Evolutionary conservation across 1,284 basidiomycete species (phyloP).

Genomic region (Rhodotorula sp.): DNA sequence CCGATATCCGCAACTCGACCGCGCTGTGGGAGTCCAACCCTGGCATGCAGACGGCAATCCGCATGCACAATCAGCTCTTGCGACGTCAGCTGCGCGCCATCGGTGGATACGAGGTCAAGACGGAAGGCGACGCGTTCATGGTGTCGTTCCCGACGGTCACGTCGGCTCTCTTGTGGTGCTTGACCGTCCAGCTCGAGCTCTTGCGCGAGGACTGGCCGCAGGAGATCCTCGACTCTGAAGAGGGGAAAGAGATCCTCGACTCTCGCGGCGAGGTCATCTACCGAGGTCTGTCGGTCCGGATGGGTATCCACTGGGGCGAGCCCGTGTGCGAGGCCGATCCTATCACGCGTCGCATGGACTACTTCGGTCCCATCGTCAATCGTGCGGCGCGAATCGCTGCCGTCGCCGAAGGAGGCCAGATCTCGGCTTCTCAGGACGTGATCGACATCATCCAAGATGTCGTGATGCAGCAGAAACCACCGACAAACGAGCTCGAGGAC

Average conservation of each 20-base stretch:
- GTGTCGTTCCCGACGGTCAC: conserved; percentile 90
- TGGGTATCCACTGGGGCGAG: conserved; percentile 93
- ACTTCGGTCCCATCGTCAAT: conserved; percentile 92
- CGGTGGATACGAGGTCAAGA: conserved; percentile 98
- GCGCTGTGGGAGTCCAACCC: conserved; percentile 95
- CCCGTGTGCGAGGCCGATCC: conserved; percentile 93
- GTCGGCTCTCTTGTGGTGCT: conserved; percentile 85
- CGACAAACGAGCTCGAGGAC: conserved; percentile 29
- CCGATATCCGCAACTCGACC: conserved; percentile 97
- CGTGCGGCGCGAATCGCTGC: conserved; percentile 82
- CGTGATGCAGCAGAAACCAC: conserved; percentile 46
- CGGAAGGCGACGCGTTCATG: conserved; percentile 99
- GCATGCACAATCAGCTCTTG: conserved; percentile 83
- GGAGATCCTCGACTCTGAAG: conserved; percentile 89
- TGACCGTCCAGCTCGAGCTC: conserved; percentile 82
- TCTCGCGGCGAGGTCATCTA: conserved; percentile 69
- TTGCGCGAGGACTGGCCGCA: conserved; percentile 87
- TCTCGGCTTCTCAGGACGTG: conserved; percentile 88
- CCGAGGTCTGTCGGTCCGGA: conserved; percentile 87
- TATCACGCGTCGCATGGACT: conserved; percentile 95
- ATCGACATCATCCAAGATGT: conserved; percentile 67
- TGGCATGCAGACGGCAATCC: conserved; percentile 94
- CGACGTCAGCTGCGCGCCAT: conserved; percentile 83
- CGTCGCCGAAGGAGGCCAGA: conserved; percentile 86
- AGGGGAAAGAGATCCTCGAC: conserved; percentile 80